These are phyloP conservation scores for Yamadazyma jaroonii DNA, from an alignment of 1,139 yeast species.

Conservation along the genomic window DNA sequence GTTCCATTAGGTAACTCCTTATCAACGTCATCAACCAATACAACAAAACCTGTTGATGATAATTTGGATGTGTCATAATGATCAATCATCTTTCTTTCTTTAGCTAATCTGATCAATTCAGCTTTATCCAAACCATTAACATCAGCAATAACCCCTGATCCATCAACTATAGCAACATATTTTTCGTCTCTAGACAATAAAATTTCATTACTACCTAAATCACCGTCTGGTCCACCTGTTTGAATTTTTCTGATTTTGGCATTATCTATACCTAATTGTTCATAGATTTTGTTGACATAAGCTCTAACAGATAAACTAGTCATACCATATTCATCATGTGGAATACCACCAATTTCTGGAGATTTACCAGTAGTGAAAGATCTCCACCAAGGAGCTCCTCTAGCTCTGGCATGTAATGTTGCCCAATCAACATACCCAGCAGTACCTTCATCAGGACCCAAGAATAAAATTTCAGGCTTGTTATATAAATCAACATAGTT, in stretches of 20 bases:
- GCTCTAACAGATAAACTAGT: conserved; percentile 93
- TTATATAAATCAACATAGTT: conserved; percentile 80
- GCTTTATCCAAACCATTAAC: conserved; percentile 81
- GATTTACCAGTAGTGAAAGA: conserved; percentile 97
- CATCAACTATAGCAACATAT: conserved; percentile 90
- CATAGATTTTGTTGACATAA: conserved; percentile 84
- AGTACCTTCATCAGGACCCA: conserved; percentile 99
- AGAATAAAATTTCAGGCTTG: conserved; percentile 84
- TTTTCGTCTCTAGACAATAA: conserved; percentile 76
- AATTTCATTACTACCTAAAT: conserved; percentile 93
- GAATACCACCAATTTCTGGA: conserved; percentile 92
- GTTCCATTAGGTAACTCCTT: conserved; percentile 74
- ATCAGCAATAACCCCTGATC: conserved; percentile 93
- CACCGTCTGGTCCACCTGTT: conserved; percentile 99
- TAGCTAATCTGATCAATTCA: conserved; percentile 79
- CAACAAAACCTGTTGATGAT: conserved; percentile 73
- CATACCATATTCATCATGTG: conserved; percentile 98
- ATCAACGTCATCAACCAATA: conserved; percentile 84
- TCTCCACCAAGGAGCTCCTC: conserved; percentile 99
- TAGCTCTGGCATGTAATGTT: conserved; percentile 85
- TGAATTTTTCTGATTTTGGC: conserved; percentile 72
- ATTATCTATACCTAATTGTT: conserved; percentile 63
- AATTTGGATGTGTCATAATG: conserved; percentile 66
- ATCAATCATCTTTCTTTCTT: conserved; percentile 71
- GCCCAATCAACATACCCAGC: conserved; percentile 98